Base-by-base conservation (phyloP, 805 yeast genomes). In the Teunomyces barrocoloradensis region DNA sequence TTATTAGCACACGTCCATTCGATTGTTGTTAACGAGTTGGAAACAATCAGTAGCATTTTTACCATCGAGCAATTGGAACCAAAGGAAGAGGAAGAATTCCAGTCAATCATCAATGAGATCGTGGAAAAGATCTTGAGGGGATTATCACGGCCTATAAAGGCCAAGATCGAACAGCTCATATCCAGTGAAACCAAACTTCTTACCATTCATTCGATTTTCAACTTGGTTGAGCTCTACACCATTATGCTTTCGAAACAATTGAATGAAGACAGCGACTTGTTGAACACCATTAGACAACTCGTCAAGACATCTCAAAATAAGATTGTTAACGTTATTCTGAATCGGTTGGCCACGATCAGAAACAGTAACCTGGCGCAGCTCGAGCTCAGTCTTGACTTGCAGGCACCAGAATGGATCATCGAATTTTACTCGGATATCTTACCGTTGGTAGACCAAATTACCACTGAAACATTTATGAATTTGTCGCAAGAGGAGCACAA, bases 1-100 rank as follows among this genome's bases (percentile, higher is more conserved):
- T 75, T 94, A 28, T 69, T 94, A 33, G 98, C 98, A 0, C 87
- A 87, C 71, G 77, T 90, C 1, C 97, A 94, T 61, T 80, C 91
- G 1, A 77, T 88, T 4, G 83, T 90, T 27, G 96, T 90, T 3
- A 88, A 89, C 65, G 99, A 94, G 64, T 77, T 82, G 35, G 99
- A 94, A 59, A 74, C 85, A 27, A 75, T 92, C 4, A 75, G 75
- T 6, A 75, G 82, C 15, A 66, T 92, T 43, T 83, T 92, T 50
- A 56, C 57, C 5, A 34, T 59, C 4, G 56, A 44, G 10, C 41
- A 48, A 1, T 40, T 66, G 61, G 30, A 66, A 9, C 54, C 52
- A 12, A 60, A 56, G 2, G 60, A 58, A 18, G 48, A 53, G 10
- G 52, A 59, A 18, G 71, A 65, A 30, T 63, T 72, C 37, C 68